Conservation (phyloP, 306 rosid genomes). For the Pyrus betulifolia region DNA sequence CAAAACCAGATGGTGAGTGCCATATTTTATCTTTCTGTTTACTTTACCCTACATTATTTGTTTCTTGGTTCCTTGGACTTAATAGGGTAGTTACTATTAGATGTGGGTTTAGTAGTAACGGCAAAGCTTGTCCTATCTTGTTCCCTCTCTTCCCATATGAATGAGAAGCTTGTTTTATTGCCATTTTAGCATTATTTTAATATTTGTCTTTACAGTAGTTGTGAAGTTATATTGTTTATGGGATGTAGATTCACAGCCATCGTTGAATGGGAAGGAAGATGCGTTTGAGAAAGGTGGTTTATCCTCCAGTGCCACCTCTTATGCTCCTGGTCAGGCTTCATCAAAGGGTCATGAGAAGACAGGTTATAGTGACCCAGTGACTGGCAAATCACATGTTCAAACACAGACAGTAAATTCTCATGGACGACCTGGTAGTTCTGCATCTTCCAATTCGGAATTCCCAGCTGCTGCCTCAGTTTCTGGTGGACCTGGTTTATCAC, state of each 20-base stretch:
- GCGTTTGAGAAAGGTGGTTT: slow-evolving; percentile 38
- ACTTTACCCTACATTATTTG: background rate
- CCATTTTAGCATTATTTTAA: background rate
- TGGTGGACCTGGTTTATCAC: slow-evolving; percentile 64
- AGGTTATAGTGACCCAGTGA: slow-evolving; percentile 32
- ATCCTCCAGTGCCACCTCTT: slow-evolving; percentile 26
- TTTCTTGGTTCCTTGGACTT: background rate
- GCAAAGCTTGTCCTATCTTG: background rate
- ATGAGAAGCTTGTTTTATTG: background rate
- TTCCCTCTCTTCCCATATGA: no score
- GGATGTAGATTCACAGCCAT: slow-evolving; percentile 46
- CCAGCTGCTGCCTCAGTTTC: slow-evolving; percentile 36
- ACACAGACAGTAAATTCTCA: slow-evolving; percentile 34
- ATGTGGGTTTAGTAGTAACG: background rate
- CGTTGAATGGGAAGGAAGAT: slow-evolving; percentile 35
- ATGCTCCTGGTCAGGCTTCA: slow-evolving; percentile 31
- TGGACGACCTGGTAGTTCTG: slow-evolving; percentile 57
- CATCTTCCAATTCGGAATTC: slow-evolving; percentile 51
- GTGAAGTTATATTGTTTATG: background rate
- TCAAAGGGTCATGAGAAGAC: slow-evolving; percentile 39
- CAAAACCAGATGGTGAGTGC: slow-evolving; percentile 60
- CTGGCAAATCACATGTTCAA: slow-evolving; percentile 43
- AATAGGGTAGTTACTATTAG: background rate
- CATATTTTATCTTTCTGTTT: background rate
- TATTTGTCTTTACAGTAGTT: background rate